Evolutionary conservation across 2,329 filamentous ascomycete genomes (phyloP), one percentile per base, ranked within the genome.

Genomic region (Colletotrichum abscissum): DNA sequence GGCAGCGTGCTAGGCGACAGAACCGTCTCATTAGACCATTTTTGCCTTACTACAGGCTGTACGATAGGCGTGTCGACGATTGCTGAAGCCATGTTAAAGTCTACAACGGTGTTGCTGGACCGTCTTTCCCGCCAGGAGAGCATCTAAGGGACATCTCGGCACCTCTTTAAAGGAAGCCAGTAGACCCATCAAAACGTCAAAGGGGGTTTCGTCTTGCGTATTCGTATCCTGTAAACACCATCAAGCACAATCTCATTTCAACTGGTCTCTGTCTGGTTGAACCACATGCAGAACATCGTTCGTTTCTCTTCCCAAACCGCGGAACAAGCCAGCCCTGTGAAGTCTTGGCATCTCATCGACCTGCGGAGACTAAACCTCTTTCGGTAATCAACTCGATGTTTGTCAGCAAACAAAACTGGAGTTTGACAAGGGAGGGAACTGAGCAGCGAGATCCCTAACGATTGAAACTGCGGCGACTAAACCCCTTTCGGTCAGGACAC

Each of bases 301-400:
- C 67, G 49, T 46, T 57, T 49, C 33, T 22, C 33, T 11, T 56
- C 26, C 9, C 7, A 22, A 35, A 22, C n/a, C 12, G 38, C 8
- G 28, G 33, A 1, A 57, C 2, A 46, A 30, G 24, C 24, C 63
- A 58, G 63, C 35, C 56, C 69, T 60, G 35, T 22, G 22, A 69
- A 24, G 16, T 52, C 67, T 56, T 69, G 67, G 58, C 24, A 26
- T 38, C 26, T 69, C 16, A 12, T 4, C 19, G 67, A 33, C 19
- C 16, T 60, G 73, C 80, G 79, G 80, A 77, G 79, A 76, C 78
- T 81, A 81, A 78, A 79, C 79, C 77, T 78, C 3, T 75, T 78
- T 56, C 4, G 75, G 76, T 35, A 57, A 64, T 42, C 24, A 5
- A 14, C 22, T 68, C 6, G 49, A 49, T 2, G 28, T 63, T 63